phyloP scores from a whole-genome alignment of 306 rosid species.

The Biancaea sappan region DNA sequence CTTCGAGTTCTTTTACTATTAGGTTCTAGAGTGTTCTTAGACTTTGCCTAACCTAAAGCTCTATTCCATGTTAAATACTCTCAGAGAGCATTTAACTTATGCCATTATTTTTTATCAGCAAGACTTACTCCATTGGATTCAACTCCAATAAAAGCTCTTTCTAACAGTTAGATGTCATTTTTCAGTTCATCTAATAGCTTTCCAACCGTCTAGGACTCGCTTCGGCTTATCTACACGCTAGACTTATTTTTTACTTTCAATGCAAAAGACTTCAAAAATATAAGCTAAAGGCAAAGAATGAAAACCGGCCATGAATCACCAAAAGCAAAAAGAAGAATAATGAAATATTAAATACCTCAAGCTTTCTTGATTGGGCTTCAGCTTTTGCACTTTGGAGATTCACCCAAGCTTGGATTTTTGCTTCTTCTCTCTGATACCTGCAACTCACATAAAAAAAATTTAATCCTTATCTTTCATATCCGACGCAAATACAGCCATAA shows the following conservation, averaged over 20 bases:
- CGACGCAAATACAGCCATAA: slow-evolving; percentile 1
- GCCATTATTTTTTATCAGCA: neutral
- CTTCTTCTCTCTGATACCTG: slow-evolving; percentile 98
- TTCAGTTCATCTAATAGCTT: too few relatives aligned
- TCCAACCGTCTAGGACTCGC: too few relatives aligned
- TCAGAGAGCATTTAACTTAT: too few relatives aligned
- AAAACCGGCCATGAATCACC: slow-evolving; percentile 28
- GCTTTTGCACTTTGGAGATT: slow-evolving; percentile 97
- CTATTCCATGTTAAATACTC: too few relatives aligned
- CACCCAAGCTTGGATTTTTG: slow-evolving; percentile 96
- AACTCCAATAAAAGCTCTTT: too few relatives aligned
- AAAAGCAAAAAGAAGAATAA: slow-evolving; percentile 1
- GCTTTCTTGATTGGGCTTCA: slow-evolving; percentile 95
- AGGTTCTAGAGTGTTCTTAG: too few relatives aligned
- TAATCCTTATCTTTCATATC: slow-evolving; percentile 3
- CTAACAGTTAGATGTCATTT: too few relatives aligned
- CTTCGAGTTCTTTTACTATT: too few relatives aligned
- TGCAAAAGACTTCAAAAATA: neutral
- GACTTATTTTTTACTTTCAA: neutral
- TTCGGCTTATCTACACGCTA: too few relatives aligned
- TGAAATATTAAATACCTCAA: slow-evolving; percentile 69
- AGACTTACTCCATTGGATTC: neutral
- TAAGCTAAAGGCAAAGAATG: slow-evolving; percentile 2
- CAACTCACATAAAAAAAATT: slow-evolving; percentile 18
- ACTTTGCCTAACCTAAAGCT: too few relatives aligned